A percentile compares a stretch with the other conserved stretches of the same genome.
phyloP scores from a whole-genome alignment of 2,329 filamentous ascomycete species.

The Monosporascus sp. region DNA sequence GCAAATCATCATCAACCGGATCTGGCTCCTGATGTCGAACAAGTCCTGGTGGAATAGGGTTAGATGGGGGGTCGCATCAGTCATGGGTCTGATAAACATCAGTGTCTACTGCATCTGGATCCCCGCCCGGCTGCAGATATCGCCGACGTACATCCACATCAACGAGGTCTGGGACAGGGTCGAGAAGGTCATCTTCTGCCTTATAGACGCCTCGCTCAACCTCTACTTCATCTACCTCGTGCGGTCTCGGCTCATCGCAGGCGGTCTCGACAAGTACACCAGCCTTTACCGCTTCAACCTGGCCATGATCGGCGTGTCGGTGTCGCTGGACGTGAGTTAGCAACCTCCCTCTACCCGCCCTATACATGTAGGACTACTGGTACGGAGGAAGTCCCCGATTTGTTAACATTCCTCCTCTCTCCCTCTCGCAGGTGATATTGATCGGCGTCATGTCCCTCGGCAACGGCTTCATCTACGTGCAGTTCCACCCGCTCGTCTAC shows the following conservation, averaged over 20 bases:
- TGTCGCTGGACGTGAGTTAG: constrained; percentile 34
- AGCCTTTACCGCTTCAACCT: constrained; percentile 35
- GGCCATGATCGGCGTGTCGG: constrained; percentile 32
- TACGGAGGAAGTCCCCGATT: no score
- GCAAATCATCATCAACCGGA: constrained; percentile 42
- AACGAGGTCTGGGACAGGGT: constrained; percentile 40
- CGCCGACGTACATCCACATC: constrained; percentile 26
- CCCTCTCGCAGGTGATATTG: constrained; percentile 9
- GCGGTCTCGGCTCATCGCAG: constrained; percentile 32
- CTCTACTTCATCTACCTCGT: constrained; percentile 37
- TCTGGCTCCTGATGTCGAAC: constrained; percentile 33
- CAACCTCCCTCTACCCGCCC: no score
- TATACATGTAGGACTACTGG: no score
- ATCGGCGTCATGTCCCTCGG: constrained; percentile 34
- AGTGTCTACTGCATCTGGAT: constrained; percentile 41
- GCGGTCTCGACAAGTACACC: constrained; percentile 38
- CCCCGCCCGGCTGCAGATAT: constrained; percentile 33
- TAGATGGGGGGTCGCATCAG: constrained; percentile 30
- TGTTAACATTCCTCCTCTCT: no score
- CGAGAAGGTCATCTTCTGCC: constrained; percentile 36
- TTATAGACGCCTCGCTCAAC: constrained; percentile 36
- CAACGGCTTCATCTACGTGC: constrained; percentile 36
- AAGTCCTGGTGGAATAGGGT: constrained; percentile 24
- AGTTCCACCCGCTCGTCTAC: constrained; percentile 39
- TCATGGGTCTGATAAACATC: constrained; percentile 37